phyloP scores from a whole-genome alignment of 2,329 filamentous ascomycete species.

The Aureobasidium mangrovei region DNA sequence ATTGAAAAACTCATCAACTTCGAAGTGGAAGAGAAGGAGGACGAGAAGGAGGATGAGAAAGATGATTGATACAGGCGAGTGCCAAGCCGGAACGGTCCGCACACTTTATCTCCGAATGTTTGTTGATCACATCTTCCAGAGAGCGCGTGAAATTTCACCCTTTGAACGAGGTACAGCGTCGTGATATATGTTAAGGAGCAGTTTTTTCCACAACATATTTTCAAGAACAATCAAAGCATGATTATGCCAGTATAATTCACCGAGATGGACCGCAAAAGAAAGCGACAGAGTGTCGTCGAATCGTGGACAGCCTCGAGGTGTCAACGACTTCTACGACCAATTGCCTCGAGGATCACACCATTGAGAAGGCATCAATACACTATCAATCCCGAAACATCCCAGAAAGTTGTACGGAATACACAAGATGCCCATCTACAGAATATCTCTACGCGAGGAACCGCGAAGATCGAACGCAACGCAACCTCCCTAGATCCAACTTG shows the following conservation, averaged over 20 bases:
- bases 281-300: conserved; percentile 6
- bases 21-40: conserved; percentile 26
- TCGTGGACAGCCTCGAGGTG: conserved; percentile 35
- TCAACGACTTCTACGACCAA: conserved; percentile 34
- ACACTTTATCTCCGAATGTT: too few species aligned
- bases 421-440: not conserved
- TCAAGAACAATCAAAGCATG: not conserved
- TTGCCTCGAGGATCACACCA: conserved; percentile 33
- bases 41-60: conserved; percentile 21
- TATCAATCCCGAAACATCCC: not conserved
- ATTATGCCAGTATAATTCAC: not conserved
- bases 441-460: not conserved
- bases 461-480: not conserved
- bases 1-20: conserved; percentile 41
- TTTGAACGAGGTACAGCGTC: too few species aligned
- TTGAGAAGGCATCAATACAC: conserved; percentile 26
- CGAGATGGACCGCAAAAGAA: conserved; percentile 11
- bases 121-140: too few species aligned
- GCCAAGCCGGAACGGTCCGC: conserved; percentile 6
- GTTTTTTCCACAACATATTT: not conserved
- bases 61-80: conserved; percentile 17
- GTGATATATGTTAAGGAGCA: not conserved
- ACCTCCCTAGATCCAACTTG: conserved; percentile 17
- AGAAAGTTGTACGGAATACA: not conserved
- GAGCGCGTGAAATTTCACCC: too few species aligned